Base-by-base conservation (phyloP, 768 basidiomycete genomes). In the Ramaria sp. region DNA sequence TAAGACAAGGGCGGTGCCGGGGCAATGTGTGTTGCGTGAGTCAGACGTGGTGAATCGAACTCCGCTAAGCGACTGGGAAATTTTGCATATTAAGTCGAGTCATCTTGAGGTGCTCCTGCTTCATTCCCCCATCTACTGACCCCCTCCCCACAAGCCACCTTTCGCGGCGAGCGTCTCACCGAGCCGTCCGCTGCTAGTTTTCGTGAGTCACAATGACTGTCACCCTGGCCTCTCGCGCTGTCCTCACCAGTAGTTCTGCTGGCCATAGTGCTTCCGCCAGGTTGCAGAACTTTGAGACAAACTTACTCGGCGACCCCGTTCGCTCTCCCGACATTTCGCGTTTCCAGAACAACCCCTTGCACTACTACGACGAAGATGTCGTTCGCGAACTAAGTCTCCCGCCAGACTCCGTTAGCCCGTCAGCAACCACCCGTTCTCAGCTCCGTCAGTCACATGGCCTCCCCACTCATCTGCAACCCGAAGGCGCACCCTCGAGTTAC, bases 321-420 rank as follows among this genome's bases (percentile, higher is more conserved):
- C 34, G 28, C 43, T 22, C 15, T 34, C 20, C 27, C 53, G 53
- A 55, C 43, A 55, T 55, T 55, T 44, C 53, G 24, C 53, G 27
- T 5, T 28, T 7, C 22, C 42, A 55, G 32, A 55, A 45, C 42
- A 20, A n/a, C 20, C 32, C 53, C 5, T 37, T 55, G 53, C 53
- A 55, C 32, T 34, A 45, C 8, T 55, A 55, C 53, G 53, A 55
- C 53, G 12, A 55, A 30, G 53, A 55, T 55, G 53, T 55, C 53
- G 53, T 55, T 55, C 53, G 53, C 44, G 53, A 55, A 55, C 53
- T 55, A 47, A 55, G 53, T 47, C 28, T 55, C 28, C 53, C 53
- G 53, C 53, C 53, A 12, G 51, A 52, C 22, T 30, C 39, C 39
- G 1, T 16, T 6, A 25, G 16, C 43, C 39, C 53, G 45, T 47